Evolutionary conservation across 441 rosid genomes (phyloP), one percentile per base, ranked within the genome.

Genomic region (Adansonia rubrostipa): DNA sequence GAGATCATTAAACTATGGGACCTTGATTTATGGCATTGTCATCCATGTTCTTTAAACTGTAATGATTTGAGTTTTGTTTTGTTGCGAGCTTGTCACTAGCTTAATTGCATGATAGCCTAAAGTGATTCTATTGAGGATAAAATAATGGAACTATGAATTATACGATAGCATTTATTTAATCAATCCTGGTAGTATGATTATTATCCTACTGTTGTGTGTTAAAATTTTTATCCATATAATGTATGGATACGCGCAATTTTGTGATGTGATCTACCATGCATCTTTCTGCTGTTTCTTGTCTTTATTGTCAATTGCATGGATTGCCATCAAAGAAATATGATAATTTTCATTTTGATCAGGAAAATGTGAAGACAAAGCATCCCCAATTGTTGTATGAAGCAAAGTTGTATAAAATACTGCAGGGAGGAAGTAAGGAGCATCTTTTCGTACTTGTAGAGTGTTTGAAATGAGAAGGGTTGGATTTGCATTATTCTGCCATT

Each of bases 351-450:
- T 53, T 74, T 22, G 50, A 67, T 60, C 89, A 93, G 98, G 98
- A 93, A 85, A 92, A 84, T 81, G 89, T 91, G 81, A 93, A 92
- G 82, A 92, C 98, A 14, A 93, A 92, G 88, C 97, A 91, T 86
- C 98, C 98, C 40, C 98, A 93, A 80, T 83, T 93, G 88, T 82
- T 92, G 28, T 91, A 92, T 81, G 98, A 93, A 83, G 91, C 97
- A 0, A 93, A 93, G 76, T 80, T 93, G 75, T 93, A 93, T 71
- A 90, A 90, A 80, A 88, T 93, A 68, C 85, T 93, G 28, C 97
- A 93, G 77, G 98, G 97, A 86, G 98, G 98, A 91, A 92, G 98
- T 93, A 89, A 86, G 84, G 53, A 71, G 47, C 76, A 53, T 33
- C 10, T 67, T 75, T 82, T 44, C 28, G 33, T 69, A 9, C 56